phyloP scores from a whole-genome alignment of 2,329 filamentous ascomycete genomes.

The Ceratocystis albifundus region DNA sequence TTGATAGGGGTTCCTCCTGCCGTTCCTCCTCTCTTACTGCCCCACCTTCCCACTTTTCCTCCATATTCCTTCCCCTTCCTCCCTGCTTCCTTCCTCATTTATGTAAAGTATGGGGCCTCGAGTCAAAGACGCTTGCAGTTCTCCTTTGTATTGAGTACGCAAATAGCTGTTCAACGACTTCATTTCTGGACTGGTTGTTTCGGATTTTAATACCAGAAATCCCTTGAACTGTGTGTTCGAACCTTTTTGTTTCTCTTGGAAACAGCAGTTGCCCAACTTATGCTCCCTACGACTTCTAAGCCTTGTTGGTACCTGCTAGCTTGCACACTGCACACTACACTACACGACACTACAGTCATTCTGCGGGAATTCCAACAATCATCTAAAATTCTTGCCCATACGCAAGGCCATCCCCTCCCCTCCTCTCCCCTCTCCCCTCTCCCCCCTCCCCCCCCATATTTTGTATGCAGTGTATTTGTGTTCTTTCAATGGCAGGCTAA shows the following conservation, averaged over 20 bases:
- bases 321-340: neutral
- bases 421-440: too few species aligned
- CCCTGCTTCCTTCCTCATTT: neutral
- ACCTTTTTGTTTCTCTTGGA: neutral
- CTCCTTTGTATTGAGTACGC: neutral
- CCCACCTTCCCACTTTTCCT: neutral
- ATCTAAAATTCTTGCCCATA: neutral
- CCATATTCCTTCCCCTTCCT: neutral
- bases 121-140: neutral
- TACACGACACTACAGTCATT: neutral
- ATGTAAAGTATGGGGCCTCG: slow-evolving; percentile 1
- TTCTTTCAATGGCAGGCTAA: neutral
- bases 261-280: neutral
- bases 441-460: too few species aligned
- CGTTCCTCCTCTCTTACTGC: neutral
- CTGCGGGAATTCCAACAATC: neutral
- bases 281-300: neutral
- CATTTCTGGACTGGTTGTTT: neutral
- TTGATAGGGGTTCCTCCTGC: slow-evolving; percentile 2
- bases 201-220: neutral
- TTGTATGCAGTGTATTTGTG: neutral
- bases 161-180: neutral
- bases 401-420: too few species aligned
- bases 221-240: neutral
- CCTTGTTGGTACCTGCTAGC: neutral